A percentile compares a stretch with the other conserved stretches of the same genome.
phyloP scores from a whole-genome alignment of 176 grass and related monocot genomes.

The Eragrostis curvula region DNA sequence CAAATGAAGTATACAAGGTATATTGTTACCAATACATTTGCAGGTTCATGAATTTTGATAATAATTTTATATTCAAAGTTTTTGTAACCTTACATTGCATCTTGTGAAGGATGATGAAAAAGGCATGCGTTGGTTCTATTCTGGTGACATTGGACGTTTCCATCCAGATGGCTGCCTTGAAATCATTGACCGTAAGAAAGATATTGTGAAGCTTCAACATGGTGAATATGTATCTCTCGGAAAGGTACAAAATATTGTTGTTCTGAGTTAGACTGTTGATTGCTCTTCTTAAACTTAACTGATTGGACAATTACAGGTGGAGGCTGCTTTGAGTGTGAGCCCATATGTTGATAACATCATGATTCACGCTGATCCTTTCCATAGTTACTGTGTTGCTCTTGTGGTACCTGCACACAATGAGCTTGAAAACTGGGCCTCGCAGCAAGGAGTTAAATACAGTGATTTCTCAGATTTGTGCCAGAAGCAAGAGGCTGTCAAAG shows the following conservation, averaged over 20 bases:
- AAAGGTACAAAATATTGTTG: conserved; percentile 61
- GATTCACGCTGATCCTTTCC: conserved; percentile 85
- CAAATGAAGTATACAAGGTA: conserved; percentile 93
- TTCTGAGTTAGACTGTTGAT: conserved; percentile 30
- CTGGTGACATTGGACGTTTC: conserved; percentile 88
- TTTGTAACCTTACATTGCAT: conserved; percentile 11
- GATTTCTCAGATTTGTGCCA: conserved; percentile 76
- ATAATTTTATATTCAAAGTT: conserved; percentile 7
- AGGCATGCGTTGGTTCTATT: conserved; percentile 90
- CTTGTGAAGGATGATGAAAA: conserved; percentile 75
- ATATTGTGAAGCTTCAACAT: conserved; percentile 97
- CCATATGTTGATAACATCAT: conserved; percentile 94
- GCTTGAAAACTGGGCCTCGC: conserved; percentile 74
- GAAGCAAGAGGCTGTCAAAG: conserved; percentile 78
- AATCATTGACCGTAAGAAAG: conserved; percentile 97
- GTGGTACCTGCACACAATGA: conserved; percentile 63
- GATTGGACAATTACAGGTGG: conserved; percentile 64
- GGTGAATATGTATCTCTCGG: conserved; percentile 98
- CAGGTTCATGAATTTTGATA: not conserved
- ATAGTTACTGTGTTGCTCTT: conserved; percentile 86
- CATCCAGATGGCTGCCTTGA: conserved; percentile 96
- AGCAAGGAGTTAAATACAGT: conserved; percentile 61
- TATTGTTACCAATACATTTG: conserved; percentile 20
- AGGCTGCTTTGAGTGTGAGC: conserved; percentile 72
- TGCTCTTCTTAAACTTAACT: conserved; percentile 33